phyloP scores from a whole-genome alignment of 805 yeast genomes.

The Lachancea sp. region DNA sequence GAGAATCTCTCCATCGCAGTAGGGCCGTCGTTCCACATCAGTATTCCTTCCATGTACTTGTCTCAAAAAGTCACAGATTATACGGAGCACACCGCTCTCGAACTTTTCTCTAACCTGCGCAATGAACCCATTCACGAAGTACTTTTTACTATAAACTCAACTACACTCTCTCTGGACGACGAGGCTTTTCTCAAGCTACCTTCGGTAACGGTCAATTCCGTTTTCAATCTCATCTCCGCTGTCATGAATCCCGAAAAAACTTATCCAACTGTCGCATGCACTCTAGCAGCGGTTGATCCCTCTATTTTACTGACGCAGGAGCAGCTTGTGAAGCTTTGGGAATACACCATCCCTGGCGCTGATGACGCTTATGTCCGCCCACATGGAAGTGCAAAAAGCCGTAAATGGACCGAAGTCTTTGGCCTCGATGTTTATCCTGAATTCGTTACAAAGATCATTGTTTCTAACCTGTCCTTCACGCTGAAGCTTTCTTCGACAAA shows the following conservation, averaged over 20 bases:
- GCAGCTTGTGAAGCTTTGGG: conserved; percentile 11
- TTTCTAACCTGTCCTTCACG: conserved; percentile 24
- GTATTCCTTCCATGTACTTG: conserved; percentile 25
- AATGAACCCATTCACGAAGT: conserved; percentile 23
- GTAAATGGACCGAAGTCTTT: neutral
- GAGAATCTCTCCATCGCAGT: conserved; percentile 24
- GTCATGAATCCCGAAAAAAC: neutral
- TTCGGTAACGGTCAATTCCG: conserved; percentile 23
- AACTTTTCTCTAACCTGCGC: conserved; percentile 17
- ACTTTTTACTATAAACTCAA: conserved; percentile 25
- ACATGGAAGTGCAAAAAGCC: neutral
- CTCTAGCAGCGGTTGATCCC: conserved; percentile 28
- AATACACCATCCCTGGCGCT: neutral
- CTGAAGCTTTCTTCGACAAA: conserved; percentile 15
- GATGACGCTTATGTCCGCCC: neutral
- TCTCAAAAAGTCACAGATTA: conserved; percentile 20
- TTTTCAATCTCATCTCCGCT: conserved; percentile 21
- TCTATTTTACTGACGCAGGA: conserved; percentile 21
- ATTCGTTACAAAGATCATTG: conserved; percentile 18
- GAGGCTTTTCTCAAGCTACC: conserved; percentile 27
- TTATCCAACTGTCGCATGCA: conserved; percentile 14
- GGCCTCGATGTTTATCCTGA: neutral
- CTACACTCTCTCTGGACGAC: conserved; percentile 15
- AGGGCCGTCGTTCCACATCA: conserved; percentile 12
- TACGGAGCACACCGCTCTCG: conserved; percentile 19